These are phyloP conservation scores for Chaetomium strumarium DNA, from an alignment of 2,329 filamentous ascomycete species.

Conservation along the genomic window DNA sequence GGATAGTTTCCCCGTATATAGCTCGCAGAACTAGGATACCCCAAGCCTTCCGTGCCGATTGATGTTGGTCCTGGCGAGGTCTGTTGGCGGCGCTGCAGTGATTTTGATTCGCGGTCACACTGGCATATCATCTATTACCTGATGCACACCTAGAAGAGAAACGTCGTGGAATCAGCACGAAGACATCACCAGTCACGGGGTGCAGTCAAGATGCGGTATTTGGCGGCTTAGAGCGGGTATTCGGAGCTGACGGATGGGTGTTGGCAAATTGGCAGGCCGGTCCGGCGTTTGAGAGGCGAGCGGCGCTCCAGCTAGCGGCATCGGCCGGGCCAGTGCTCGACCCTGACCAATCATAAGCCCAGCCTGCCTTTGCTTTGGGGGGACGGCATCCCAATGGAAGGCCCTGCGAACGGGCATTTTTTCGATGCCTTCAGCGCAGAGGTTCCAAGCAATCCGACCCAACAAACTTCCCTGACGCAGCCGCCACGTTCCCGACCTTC, in stretches of 20 bases:
- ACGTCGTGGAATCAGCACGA: background rate
- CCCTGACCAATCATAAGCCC: constrained; percentile 15
- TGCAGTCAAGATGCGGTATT: constrained; percentile 14
- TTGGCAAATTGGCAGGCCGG: constrained; percentile 3
- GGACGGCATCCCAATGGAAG: constrained; percentile 13
- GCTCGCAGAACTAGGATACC: background rate
- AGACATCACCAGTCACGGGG: constrained; percentile 10
- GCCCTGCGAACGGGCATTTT: constrained; percentile 18
- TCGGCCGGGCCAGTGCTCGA: constrained; percentile 3
- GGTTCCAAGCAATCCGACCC: constrained; percentile 9
- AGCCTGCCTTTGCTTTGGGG: constrained; percentile 4
- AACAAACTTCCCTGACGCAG: constrained; percentile 14
- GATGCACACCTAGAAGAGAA: too few relatives aligned
- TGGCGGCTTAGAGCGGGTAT: constrained; percentile 15
- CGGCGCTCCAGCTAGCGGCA: constrained; percentile 12
- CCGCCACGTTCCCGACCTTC: constrained; percentile 8
- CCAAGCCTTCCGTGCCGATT: background rate
- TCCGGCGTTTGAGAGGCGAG: constrained; percentile 6
- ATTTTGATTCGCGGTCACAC: too few relatives aligned
- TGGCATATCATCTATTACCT: too few relatives aligned
- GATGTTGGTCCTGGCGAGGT: background rate
- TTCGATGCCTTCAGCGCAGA: constrained; percentile 12
- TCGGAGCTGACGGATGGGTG: background rate
- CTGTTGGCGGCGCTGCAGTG: background rate
- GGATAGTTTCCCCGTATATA: too few relatives aligned